phyloP scores from a whole-genome alignment of 1,284 basidiomycete species.

The Bothia castanella region DNA sequence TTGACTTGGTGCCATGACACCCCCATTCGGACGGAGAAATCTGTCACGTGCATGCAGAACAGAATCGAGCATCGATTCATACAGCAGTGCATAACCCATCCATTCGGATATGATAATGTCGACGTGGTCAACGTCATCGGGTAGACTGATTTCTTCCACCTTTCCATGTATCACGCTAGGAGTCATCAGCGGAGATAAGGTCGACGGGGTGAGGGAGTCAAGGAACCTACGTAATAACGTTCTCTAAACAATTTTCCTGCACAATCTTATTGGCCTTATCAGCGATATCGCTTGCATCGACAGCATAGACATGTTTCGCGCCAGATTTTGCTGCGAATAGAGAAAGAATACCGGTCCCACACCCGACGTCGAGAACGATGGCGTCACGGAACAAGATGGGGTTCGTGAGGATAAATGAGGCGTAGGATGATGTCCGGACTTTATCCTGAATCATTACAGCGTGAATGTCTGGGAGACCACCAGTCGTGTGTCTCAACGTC shows the following conservation, averaged over 20 bases:
- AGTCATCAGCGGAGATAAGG: constrained; percentile 2
- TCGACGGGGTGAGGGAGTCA: neutral
- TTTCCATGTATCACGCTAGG: constrained; percentile 79
- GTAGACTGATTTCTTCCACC: constrained; percentile 78
- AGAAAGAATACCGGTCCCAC: constrained; percentile 90
- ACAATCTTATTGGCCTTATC: constrained; percentile 81
- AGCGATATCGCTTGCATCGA: constrained; percentile 89
- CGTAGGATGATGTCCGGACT: constrained; percentile 91
- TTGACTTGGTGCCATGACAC: constrained; percentile 92
- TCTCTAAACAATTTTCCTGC: constrained; percentile 71
- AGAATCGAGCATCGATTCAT: constrained; percentile 97
- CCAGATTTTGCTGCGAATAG: constrained; percentile 91
- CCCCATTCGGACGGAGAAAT: constrained; percentile 68
- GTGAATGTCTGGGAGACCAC: constrained; percentile 58
- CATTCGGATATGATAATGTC: constrained; percentile 96
- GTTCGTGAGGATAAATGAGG: constrained; percentile 87
- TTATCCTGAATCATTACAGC: constrained; percentile 83
- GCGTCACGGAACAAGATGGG: constrained; percentile 81
- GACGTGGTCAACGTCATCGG: constrained; percentile 70
- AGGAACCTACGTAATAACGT: constrained; percentile 65
- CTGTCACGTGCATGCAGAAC: constrained; percentile 85
- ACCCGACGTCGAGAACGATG: constrained; percentile 92
- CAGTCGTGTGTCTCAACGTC: neutral
- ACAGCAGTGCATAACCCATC: constrained; percentile 94
- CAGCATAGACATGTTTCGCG: constrained; percentile 89